Base-by-base conservation (phyloP, 768 basidiomycete species). In the Pulveroboletus sp. region DNA sequence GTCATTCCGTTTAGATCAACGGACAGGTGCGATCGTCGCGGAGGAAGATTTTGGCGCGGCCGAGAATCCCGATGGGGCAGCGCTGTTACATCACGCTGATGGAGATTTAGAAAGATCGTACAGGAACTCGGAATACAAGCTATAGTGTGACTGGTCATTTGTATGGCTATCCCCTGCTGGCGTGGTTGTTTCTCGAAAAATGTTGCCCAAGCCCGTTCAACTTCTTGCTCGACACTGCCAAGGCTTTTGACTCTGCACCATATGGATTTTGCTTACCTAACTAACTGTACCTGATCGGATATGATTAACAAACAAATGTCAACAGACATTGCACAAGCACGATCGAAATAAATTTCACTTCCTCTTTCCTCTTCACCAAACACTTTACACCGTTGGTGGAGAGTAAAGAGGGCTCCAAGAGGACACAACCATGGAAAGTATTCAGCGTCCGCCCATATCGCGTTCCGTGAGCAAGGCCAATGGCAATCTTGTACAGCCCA, bases 21-120 rank as follows among this genome's bases (percentile, higher is more conserved):
- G 76, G 29, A 84, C 82, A 1, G 84, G 84, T 29, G 82, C 81
- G 5, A 79, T 86, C 39, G 60, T 85, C 11, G 81, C 79, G 0
- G 78, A 82, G 43, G 79, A 81, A 44, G 67, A 72, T 35, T 32
- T 46, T 16, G 44, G 39, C 0, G n/a, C 23, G 16, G 36, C 17
- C 1, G 52, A 54, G 6, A 5, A 7, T 19, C 2, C 40, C 9
- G 62, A 65, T 39, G 50, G 45, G 17, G 29, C 51, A 21, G 51
- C 60, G 2, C 35, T 67, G 13, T 42, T 67, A 9, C 41, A 27
- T 7, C 49, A 47, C 6, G 38, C 49, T 21, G 55, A 61, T 10
- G 39, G 13, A 13, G 38, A 50, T 24, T 46, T 25, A 19, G 40
- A 40, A 1, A 21, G 27, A 16, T 39, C 50, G 16, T 42, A 44